Percentiles rank a stretch among this genome's conserved stretches.
Conservation (phyloP, 805 yeast genomes). For the Ogataea populi-albae region DNA sequence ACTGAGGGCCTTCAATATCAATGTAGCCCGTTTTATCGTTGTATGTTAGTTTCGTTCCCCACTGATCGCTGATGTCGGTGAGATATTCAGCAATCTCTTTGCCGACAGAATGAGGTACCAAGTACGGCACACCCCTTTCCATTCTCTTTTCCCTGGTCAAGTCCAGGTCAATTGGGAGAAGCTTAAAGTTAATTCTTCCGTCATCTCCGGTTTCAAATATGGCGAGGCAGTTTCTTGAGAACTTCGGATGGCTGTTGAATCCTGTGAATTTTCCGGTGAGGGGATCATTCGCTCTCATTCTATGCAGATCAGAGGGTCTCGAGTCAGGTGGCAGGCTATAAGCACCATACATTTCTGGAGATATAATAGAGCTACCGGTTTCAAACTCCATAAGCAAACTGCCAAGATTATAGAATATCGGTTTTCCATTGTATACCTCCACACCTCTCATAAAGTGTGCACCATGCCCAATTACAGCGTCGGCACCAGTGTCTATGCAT, state of each 20-base stretch:
- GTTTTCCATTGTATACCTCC: slow-evolving; percentile 28
- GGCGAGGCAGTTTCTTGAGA: slow-evolving; percentile 27
- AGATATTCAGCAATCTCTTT: slow-evolving; percentile 24
- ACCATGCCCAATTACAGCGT: slow-evolving; percentile 30
- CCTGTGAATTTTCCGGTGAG: slow-evolving; percentile 25
- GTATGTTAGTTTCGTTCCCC: slow-evolving; percentile 26
- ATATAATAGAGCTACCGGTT: slow-evolving; percentile 25
- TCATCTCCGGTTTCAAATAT: slow-evolving; percentile 23
- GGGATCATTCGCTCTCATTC: slow-evolving; percentile 25
- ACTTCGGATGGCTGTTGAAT: slow-evolving; percentile 25
- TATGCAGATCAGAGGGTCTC: slow-evolving; percentile 30
- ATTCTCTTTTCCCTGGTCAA: slow-evolving; percentile 22
- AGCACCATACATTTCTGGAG: slow-evolving; percentile 28
- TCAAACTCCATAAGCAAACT: slow-evolving; percentile 29
- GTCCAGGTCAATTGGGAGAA: slow-evolving; percentile 28
- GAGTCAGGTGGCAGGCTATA: slow-evolving; percentile 23
- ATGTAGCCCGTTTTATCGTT: slow-evolving; percentile 23
- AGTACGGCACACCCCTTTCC: slow-evolving; percentile 28
- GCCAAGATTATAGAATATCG: slow-evolving; percentile 29
- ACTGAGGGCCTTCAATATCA: no score
- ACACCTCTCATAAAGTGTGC: slow-evolving; percentile 32
- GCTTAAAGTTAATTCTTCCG: slow-evolving; percentile 16
- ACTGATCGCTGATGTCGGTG: slow-evolving; percentile 21
- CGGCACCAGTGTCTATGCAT: slow-evolving; percentile 28
- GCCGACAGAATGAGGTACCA: slow-evolving; percentile 24